Conservation (phyloP, 768 basidiomycete genomes). For the Panaeolus papilionaceus region DNA sequence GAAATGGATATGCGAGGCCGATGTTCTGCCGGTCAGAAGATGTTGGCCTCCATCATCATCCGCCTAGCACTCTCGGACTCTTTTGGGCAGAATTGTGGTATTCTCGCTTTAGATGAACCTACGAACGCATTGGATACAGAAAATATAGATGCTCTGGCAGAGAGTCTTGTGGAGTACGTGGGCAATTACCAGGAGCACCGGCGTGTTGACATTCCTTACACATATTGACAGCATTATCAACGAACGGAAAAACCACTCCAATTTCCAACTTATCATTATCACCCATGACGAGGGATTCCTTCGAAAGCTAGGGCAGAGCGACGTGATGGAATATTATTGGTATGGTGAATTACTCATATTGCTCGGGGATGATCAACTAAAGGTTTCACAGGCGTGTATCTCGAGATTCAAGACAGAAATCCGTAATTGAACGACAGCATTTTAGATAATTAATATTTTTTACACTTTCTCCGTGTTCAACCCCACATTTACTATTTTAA, state of each 20-base stretch:
- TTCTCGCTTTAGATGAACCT: slow-evolving; percentile 96
- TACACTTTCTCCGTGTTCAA: not conserved
- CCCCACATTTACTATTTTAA: slow-evolving; percentile 12
- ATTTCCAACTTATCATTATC: slow-evolving; percentile 96
- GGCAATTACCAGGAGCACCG: slow-evolving; percentile 8
- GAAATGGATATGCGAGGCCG: slow-evolving; percentile 99
- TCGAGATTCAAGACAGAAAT: slow-evolving; percentile 72
- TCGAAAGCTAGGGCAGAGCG: slow-evolving; percentile 84
- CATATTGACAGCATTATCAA: slow-evolving; percentile 80
- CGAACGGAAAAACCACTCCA: slow-evolving; percentile 85
- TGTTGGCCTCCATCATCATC: slow-evolving; percentile 97
- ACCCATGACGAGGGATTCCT: slow-evolving; percentile 98
- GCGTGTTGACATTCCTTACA: slow-evolving; percentile 19
- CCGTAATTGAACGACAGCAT: slow-evolving; percentile 73
- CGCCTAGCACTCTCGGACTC: slow-evolving; percentile 96
- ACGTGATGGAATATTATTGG: slow-evolving; percentile 98
- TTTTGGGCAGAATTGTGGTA: slow-evolving; percentile 97
- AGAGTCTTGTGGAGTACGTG: slow-evolving; percentile 88
- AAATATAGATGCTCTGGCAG: slow-evolving; percentile 94
- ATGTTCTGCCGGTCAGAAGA: slow-evolving; percentile 98
- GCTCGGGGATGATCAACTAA: slow-evolving; percentile 16
- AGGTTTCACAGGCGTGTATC: slow-evolving; percentile 75
- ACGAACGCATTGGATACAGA: slow-evolving; percentile 97
- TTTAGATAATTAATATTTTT: slow-evolving; percentile 51
- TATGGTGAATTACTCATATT: slow-evolving; percentile 39